Conservation (phyloP, 192 early-diverging fungal species). For the Gaertneriomyces semiglobifer region DNA sequence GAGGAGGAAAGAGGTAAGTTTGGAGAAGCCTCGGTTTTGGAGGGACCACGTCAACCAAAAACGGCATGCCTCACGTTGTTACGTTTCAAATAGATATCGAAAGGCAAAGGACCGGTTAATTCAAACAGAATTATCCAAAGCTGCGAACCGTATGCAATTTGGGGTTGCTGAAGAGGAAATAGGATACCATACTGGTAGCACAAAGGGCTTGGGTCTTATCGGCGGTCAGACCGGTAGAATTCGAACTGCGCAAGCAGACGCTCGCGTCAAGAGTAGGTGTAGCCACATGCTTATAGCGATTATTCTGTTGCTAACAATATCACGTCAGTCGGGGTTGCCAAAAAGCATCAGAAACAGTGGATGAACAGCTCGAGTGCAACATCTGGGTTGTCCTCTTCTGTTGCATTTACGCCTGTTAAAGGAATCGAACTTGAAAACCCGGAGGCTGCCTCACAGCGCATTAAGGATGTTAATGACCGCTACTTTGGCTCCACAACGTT, state of each 20-base stretch:
- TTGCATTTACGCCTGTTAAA: conserved; percentile 93
- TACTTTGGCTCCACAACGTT: conserved; percentile 26
- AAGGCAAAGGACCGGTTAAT: conserved; percentile 78
- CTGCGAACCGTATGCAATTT: conserved; percentile 89
- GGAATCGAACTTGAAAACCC: conserved; percentile 92
- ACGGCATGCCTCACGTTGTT: neutral
- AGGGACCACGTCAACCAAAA: neutral
- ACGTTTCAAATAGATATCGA: conserved; percentile 55
- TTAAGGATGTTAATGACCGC: conserved; percentile 16
- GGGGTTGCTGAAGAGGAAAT: conserved; percentile 88
- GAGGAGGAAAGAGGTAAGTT: conserved; percentile 76
- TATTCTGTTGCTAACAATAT: neutral
- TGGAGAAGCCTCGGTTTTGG: neutral
- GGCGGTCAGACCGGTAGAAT: conserved; percentile 74
- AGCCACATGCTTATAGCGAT: neutral
- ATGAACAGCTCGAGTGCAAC: conserved; percentile 37
- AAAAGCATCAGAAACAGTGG: conserved; percentile 28
- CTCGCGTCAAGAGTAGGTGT: conserved; percentile 64
- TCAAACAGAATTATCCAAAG: conserved; percentile 82
- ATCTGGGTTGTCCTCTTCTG: conserved; percentile 80
- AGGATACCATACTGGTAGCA: conserved; percentile 68
- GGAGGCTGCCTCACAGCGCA: conserved; percentile 38
- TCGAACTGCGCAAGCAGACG: conserved; percentile 66
- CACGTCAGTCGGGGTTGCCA: conserved; percentile 18
- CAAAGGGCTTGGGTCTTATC: conserved; percentile 85